These are phyloP conservation scores for Huiozyma sinensis DNA, from an alignment of 805 yeast species.

Conservation along the genomic window DNA sequence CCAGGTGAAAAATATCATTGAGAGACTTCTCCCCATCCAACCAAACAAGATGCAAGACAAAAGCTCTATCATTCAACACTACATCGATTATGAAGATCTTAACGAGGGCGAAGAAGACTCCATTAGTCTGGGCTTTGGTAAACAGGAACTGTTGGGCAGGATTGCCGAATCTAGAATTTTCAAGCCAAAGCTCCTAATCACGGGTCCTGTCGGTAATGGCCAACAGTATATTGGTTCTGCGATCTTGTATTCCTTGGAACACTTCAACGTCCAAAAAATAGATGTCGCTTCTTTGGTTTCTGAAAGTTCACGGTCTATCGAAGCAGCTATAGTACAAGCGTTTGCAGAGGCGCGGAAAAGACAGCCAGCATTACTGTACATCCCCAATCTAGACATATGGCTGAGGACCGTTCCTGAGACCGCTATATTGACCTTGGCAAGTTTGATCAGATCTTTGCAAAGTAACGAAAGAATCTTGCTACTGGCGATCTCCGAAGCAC, in stretches of 20 bases:
- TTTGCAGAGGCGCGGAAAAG: slow-evolving; percentile 83
- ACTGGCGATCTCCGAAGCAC: slow-evolving; percentile 56
- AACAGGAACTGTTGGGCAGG: slow-evolving; percentile 47
- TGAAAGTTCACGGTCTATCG: slow-evolving; percentile 73
- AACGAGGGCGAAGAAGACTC: slow-evolving; percentile 16
- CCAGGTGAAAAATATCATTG: slow-evolving; percentile 37
- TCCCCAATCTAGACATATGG: slow-evolving; percentile 81
- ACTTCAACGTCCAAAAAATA: slow-evolving; percentile 76
- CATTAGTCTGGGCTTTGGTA: slow-evolving; percentile 34
- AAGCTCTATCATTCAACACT: slow-evolving; percentile 25
- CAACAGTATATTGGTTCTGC: slow-evolving; percentile 82
- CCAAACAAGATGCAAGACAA: slow-evolving; percentile 9
- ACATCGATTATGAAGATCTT: slow-evolving; percentile 24
- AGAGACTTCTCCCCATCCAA: slow-evolving; percentile 49
- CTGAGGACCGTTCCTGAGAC: slow-evolving; percentile 52
- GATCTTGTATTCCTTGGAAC: slow-evolving; percentile 70
- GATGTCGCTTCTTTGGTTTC: slow-evolving; percentile 70
- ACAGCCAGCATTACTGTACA: slow-evolving; percentile 73
- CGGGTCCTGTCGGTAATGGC: slow-evolving; percentile 73
- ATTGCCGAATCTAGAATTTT: slow-evolving; percentile 55
- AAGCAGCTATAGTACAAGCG: slow-evolving; percentile 70
- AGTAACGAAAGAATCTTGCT: slow-evolving; percentile 66
- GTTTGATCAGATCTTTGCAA: slow-evolving; percentile 55
- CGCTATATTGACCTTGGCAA: slow-evolving; percentile 60
- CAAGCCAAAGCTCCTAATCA: slow-evolving; percentile 68